These are phyloP conservation scores for Globisporangium sylvaticum DNA, from an alignment of 352 stramenopile genomes.

Conservation along the genomic window DNA sequence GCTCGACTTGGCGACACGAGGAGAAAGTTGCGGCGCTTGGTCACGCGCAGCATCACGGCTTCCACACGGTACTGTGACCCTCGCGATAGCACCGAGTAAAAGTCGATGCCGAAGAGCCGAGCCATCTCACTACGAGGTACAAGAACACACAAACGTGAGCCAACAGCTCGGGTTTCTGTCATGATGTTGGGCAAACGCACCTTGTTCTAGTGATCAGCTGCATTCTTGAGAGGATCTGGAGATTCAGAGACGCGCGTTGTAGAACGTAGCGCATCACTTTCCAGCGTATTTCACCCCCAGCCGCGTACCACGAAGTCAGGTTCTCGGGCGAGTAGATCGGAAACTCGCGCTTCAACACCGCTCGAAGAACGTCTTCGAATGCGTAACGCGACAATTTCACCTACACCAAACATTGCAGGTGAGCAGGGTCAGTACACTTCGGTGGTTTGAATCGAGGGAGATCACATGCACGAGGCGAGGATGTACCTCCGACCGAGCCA, in stretches of 20 bases:
- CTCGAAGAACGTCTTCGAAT: conserved; percentile 70
- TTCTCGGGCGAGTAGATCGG: conserved; percentile 54
- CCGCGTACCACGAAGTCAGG: conserved; percentile 59
- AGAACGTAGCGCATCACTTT: conserved; percentile 57
- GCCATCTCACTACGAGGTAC: conserved; percentile 85
- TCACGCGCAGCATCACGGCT: conserved; percentile 89
- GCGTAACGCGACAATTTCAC: conserved; percentile 83
- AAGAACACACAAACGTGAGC: neutral
- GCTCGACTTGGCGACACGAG: conserved; percentile 73
- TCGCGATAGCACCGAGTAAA: conserved; percentile 90
- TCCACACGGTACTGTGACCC: conserved; percentile 94
- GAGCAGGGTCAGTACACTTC: neutral
- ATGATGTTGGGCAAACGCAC: too few relatives aligned
- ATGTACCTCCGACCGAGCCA: conserved; percentile 72
- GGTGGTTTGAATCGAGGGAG: neutral
- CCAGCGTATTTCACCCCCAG: conserved; percentile 34
- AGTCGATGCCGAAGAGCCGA: conserved; percentile 92
- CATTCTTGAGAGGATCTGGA: conserved; percentile 80
- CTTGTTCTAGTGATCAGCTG: conserved; percentile 83
- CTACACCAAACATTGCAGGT: conserved; percentile 21
- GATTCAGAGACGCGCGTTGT: conserved; percentile 42
- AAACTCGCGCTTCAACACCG: conserved; percentile 60
- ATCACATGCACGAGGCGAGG: neutral
- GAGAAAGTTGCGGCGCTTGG: conserved; percentile 86
- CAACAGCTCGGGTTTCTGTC: too few relatives aligned